Base-by-base conservation (phyloP, 805 yeast genomes). In the Cyberlindnera euphorbiae region DNA sequence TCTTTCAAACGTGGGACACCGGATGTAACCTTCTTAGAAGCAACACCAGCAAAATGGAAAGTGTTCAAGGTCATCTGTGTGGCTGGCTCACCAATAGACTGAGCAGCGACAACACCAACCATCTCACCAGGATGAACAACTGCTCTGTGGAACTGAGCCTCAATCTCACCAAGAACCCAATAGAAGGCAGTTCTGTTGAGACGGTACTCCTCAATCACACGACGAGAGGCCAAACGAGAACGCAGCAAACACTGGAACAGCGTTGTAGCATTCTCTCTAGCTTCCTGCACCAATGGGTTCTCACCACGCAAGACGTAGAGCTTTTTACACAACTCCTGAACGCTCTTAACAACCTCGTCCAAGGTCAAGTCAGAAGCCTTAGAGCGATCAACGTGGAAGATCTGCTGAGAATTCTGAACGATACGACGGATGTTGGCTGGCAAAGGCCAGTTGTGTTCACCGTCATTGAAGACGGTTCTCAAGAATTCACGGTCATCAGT, bases 1-100 rank as follows among this genome's bases (percentile, higher is more conserved):
- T 89, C 97, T 76, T 89, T 89, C 62, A 89, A 75, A 74, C 97
- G 94, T 42, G 97, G 97, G 58, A 88, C 96, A 77, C 96, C 96
- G 47, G 90, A 76, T 4, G 96, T 88, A 45, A 88, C 96, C 62
- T 88, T 88, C 80, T 87, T 88, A 4, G 96, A 85, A 23, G 95
- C 88, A 42, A 88, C 96, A 81, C 96, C 96, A 13, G 96, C 96
- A 70, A 86, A 88, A 70, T 88, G 96, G 89, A 88, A 89, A 51
- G 97, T 89, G 58, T 89, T 89, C 64, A 89, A 73, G 3, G 97
- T 89, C 97, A 89, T 89, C 64, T 89, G 97, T 22, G 97, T 89
- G 27, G 97, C 96, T 34, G 97, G 97, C 60, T 89, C 97, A 69
- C 97, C 97, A 65, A 89, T 89, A 25, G 96, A 87, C 68, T 89